Percentiles rank a stretch among this genome's conserved stretches.
These are phyloP conservation scores for Neurospora sp. DNA, from an alignment of 495 filamentous ascomycete species.

Conservation along the genomic window DNA sequence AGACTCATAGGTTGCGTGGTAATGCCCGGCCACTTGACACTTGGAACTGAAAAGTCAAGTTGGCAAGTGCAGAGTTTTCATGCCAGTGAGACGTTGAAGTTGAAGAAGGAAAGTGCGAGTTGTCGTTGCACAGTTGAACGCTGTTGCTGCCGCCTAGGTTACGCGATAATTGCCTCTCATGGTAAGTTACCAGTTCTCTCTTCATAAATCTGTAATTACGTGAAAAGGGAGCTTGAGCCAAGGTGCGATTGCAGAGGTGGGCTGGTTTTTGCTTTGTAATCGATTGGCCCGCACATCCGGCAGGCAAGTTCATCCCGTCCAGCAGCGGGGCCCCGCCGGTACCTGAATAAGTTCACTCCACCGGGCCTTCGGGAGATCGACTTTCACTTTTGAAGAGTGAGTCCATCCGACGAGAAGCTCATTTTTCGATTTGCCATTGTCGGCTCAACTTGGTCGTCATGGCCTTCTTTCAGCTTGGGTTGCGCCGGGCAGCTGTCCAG, in stretches of 20 bases:
- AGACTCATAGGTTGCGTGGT: not conserved
- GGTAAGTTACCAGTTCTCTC: not conserved
- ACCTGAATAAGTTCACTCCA: not conserved
- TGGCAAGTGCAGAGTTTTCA: not conserved
- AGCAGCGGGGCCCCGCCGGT: not conserved
- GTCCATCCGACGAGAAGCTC: not conserved
- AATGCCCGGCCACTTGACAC: not conserved
- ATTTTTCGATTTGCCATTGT: slow-evolving; percentile 6
- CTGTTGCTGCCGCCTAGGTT: not conserved
- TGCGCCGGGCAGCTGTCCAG: slow-evolving; percentile 43
- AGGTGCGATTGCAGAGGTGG: not conserved
- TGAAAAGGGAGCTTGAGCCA: not conserved
- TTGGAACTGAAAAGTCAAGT: not conserved
- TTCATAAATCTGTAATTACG: not conserved
- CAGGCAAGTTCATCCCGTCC: not conserved
- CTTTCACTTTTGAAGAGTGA: not conserved
- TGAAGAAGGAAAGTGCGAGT: not conserved
- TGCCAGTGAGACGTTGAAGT: not conserved
- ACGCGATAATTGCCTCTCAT: not conserved
- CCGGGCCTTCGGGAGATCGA: not conserved
- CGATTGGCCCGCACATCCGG: not conserved
- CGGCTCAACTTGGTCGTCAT: slow-evolving; percentile 20
- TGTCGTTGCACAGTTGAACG: not conserved
- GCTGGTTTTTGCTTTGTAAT: not conserved
- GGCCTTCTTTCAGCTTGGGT: slow-evolving; percentile 38